A percentile compares a stretch with the other conserved stretches of the same genome.
These are phyloP conservation scores for Suillus tomentosus DNA, from an alignment of 768 basidiomycete species.

Conservation along the genomic window DNA sequence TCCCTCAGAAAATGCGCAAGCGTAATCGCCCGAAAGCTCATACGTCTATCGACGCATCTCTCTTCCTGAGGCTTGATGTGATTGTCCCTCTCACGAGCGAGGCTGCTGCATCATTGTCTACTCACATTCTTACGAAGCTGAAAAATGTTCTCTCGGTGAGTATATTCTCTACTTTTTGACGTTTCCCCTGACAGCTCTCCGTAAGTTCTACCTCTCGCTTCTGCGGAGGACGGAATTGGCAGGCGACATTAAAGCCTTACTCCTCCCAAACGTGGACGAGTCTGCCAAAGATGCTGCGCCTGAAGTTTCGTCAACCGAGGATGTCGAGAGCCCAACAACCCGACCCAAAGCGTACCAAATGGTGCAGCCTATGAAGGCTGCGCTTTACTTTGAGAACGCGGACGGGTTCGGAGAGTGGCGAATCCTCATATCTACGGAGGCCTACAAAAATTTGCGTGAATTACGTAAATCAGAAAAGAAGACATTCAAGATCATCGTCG, in stretches of 20 bases:
- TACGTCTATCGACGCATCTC: conserved; percentile 25
- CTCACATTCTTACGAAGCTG: conserved; percentile 27
- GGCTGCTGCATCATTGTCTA: conserved; percentile 21
- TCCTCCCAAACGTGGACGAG: conserved; percentile 11
- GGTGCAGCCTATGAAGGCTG: conserved; percentile 61
- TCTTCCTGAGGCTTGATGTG: conserved; percentile 32
- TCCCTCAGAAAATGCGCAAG: conserved; percentile 33
- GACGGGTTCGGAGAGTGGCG: conserved; percentile 67
- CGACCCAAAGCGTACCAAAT: conserved; percentile 40
- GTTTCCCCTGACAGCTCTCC: not conserved
- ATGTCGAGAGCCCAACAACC: not conserved
- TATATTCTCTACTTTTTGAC: not conserved
- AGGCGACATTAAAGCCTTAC: conserved; percentile 5
- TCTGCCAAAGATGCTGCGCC: not conserved
- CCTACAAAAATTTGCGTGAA: conserved; percentile 51
- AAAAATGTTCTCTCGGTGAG: conserved; percentile 33
- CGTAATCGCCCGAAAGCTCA: conserved; percentile 17
- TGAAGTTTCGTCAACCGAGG: conserved; percentile 1
- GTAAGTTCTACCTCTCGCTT: conserved; percentile 28
- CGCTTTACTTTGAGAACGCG: conserved; percentile 55
- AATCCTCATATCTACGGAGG: conserved; percentile 56
- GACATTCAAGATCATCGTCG: conserved; percentile 55
- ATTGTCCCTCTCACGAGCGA: conserved; percentile 26
- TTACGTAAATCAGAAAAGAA: conserved; percentile 45
- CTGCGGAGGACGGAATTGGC: conserved; percentile 22